A percentile compares a stretch with the other conserved stretches of the same genome.
Evolutionary conservation across 495 filamentous ascomycete genomes (phyloP).

Genomic region (Lichenothelia convexa): DNA sequence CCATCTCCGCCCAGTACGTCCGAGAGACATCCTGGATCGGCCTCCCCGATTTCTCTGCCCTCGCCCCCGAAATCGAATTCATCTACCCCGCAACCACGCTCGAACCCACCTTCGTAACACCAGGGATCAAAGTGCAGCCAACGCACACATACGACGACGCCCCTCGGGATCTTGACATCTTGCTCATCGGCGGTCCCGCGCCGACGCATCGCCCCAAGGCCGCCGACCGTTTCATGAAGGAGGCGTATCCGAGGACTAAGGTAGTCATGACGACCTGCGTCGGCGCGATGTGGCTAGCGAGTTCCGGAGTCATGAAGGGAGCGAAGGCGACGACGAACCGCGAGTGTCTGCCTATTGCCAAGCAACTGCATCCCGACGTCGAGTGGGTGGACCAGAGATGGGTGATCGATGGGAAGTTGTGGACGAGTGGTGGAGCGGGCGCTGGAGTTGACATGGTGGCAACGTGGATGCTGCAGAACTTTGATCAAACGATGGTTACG

Average conservation of each 20-base stretch:
- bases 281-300: slow-evolving; percentile 11
- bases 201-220: slow-evolving; percentile 3
- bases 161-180: slow-evolving; percentile 7
- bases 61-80: slow-evolving; percentile 9
- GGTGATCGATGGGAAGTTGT: slow-evolving; percentile 9
- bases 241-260: slow-evolving; percentile 10
- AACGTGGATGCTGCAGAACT: not conserved
- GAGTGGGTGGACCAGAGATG: slow-evolving; percentile 13
- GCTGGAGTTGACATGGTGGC: slow-evolving; percentile 8
- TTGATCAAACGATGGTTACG: not conserved
- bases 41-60: slow-evolving; percentile 1
- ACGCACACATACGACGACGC: slow-evolving; percentile 9
- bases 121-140: slow-evolving; percentile 5
- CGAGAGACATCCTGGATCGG: not conserved
- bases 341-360: slow-evolving; percentile 3
- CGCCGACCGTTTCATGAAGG: slow-evolving; percentile 5
- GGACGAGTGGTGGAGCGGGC: slow-evolving; percentile 10
- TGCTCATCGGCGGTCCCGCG: not conserved
- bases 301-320: slow-evolving; percentile 7
- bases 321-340: slow-evolving; percentile 14
- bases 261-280: slow-evolving; percentile 9
- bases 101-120: slow-evolving; percentile 4
- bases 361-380: slow-evolving; percentile 6
- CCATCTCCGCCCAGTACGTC: slow-evolving; percentile 6
- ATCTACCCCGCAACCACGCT: slow-evolving; percentile 10